Base-by-base conservation (phyloP, 2,329 filamentous ascomycete species). In the Fusarium staphyleae region DNA sequence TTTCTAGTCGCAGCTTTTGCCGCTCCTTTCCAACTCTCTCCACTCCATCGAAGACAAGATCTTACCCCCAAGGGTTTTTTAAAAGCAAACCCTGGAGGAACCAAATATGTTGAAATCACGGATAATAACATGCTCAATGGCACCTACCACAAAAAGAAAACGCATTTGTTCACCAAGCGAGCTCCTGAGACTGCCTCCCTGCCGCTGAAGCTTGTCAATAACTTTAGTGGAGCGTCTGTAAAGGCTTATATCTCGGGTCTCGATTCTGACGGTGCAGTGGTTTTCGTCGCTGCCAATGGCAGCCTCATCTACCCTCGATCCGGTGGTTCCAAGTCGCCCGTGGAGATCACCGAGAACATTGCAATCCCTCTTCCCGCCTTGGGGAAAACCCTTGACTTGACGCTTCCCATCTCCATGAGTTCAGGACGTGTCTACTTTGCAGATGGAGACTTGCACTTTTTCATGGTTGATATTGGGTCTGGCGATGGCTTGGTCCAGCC, bases 161-260 rank as follows among this genome's bases (percentile, higher is more conserved):
- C 63, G 1, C 48, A 30, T 3, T 16, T 54, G 4, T 9, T 61
- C 3, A 32, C 48, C 1, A 26, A 15, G 1, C 36, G 44, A 2
- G 55, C 51, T n/a, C 8, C 45, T 7, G 28, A 62, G 12, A 36
- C 52, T 4, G 57, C 52, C 2, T 26, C 52, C 3, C 48, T 75
- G 7, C 66, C 66, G 0, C 24, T 76, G 1, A 55, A 70, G 28
- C 60, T 81, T 6, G 69, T 78, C 56, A 81, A 81, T 65, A 80
- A 79, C 56, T 72, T 78, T 34, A 57, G 58, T 11, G 69, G 68
- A 4, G 72, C 70, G 3, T 55, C 63, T 0, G 63, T 81, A 52
- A 77, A 75, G 42, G 76, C 75, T 0, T 82, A 81, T 55, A 68
- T 82, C 29, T 74, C 75, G 13, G 79, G 78, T 3, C 62, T 77